phyloP scores from a whole-genome alignment of 768 basidiomycete species.

The Boletus rex-veris region DNA sequence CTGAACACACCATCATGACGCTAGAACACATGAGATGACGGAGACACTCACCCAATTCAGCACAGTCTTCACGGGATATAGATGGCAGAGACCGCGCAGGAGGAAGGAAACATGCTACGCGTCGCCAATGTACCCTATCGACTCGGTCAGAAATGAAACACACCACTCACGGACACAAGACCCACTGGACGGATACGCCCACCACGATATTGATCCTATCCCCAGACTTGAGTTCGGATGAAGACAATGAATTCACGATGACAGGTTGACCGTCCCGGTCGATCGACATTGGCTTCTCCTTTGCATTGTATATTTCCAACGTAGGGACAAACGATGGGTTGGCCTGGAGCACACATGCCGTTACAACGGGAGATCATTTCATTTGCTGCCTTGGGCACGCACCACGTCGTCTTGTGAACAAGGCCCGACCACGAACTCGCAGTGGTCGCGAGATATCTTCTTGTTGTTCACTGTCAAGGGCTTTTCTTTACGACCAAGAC shows the following conservation, averaged over 20 bases:
- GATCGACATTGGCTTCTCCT: conserved; percentile 45
- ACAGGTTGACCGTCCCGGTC: conserved; percentile 33
- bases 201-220: conserved; percentile 49
- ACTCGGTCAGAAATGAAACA: conserved; percentile 1
- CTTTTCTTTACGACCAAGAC: conserved; percentile 55
- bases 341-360: conserved; percentile 33
- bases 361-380: neutral
- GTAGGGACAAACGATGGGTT: conserved; percentile 48
- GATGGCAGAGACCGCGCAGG: conserved; percentile 34
- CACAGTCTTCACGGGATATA: conserved; percentile 42
- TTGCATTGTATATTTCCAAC: conserved; percentile 46
- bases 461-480: conserved; percentile 53
- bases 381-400: conserved; percentile 23
- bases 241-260: conserved; percentile 36
- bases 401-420: conserved; percentile 56
- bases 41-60: conserved; percentile 48
- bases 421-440: conserved; percentile 51
- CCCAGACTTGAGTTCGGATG: conserved; percentile 48
- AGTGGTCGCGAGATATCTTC: conserved; percentile 63
- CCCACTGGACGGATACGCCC: conserved; percentile 46
- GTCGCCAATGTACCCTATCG: conserved; percentile 48
- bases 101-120: conserved; percentile 47
- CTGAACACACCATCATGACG: conserved; percentile 22
- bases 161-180: neutral
- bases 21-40: neutral